These are phyloP conservation scores for Favolaschia claudopus DNA, from an alignment of 768 basidiomycete genomes.

Conservation along the genomic window DNA sequence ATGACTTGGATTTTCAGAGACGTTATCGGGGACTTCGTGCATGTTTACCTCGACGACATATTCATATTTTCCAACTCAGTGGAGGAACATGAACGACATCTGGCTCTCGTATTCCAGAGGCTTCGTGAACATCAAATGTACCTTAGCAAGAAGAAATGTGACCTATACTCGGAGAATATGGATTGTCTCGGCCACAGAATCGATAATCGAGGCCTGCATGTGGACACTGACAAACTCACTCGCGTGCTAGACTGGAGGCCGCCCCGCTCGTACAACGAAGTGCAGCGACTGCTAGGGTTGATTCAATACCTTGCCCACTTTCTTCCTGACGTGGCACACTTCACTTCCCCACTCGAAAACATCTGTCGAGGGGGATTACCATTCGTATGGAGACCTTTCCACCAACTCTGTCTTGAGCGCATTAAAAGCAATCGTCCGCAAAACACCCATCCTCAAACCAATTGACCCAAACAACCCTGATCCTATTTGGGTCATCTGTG, in stretches of 20 bases:
- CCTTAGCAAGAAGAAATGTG: conserved; percentile 31
- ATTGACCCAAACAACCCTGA: not conserved
- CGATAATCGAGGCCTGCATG: conserved; percentile 37
- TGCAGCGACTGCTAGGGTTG: no score
- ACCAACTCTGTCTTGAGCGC: not conserved
- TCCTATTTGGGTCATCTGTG: not conserved
- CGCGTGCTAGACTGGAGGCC: no score
- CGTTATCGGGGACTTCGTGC: conserved; percentile 44
- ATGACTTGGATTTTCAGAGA: conserved; percentile 50
- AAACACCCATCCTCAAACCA: not conserved
- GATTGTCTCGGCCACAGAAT: conserved; percentile 43
- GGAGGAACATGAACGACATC: conserved; percentile 45
- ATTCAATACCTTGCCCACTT: no score
- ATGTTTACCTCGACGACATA: conserved; percentile 54
- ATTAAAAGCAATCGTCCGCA: not conserved
- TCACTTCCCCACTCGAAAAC: no score
- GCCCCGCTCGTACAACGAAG: no score
- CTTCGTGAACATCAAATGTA: conserved; percentile 38
- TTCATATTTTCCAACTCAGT: conserved; percentile 45
- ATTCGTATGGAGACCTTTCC: no score
- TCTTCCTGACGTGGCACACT: no score
- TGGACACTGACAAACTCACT: conserved; percentile 36
- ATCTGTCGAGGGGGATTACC: no score
- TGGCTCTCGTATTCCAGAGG: conserved; percentile 37
- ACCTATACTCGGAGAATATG: conserved; percentile 38